Evolutionary conservation across 2,329 filamentous ascomycete genomes (phyloP), one percentile per base, ranked within the genome.

Genomic region (Fusarium nematophilum): DNA sequence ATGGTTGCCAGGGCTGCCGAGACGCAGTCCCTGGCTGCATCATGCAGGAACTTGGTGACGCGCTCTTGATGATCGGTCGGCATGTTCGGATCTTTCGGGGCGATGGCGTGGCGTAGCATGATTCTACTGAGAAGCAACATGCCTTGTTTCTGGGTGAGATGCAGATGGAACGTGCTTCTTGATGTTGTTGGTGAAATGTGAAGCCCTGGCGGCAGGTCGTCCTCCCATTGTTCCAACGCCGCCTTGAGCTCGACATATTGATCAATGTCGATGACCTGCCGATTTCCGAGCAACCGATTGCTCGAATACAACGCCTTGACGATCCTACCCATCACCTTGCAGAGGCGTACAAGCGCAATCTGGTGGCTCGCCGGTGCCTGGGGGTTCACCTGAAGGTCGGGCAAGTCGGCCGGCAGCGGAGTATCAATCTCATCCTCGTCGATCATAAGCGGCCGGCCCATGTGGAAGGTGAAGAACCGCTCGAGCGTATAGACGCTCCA

Each of bases 391-490:
- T 15, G 21, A 6, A 51, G 17, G 6, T 44, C 48, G 6, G 30
- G 38, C 5, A 34, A 25, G 10, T 51, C 48, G 4, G 13, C 15
- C 3, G 48, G 48, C 11, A 44, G 30, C 3, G 30, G 13, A 9
- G 48, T 25, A n/a, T 51, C 48, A 17, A 51, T 51, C 17, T 51
- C 48, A 3, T 51, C 39, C 9, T 51, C 38, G 13, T 34, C 29
- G 9, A 51, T 17, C 38, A 44, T 51, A 8, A 51, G 3, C 3
- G 48, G 48, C 8, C 48, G 48, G 6, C 48, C 48, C 39, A 51
- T 13, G 2, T 51, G 38, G n/a, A 51, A 44, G 8, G 48, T 44
- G 2, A 51, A 21, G 2, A 29, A 30, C 9, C 38, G n/a, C 11
- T 51, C 48, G 5, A 36, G 48, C 1, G 30, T 36, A 13, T 51